Base-by-base conservation (phyloP, 1,284 basidiomycete species). In the Ustilago curta region DNA sequence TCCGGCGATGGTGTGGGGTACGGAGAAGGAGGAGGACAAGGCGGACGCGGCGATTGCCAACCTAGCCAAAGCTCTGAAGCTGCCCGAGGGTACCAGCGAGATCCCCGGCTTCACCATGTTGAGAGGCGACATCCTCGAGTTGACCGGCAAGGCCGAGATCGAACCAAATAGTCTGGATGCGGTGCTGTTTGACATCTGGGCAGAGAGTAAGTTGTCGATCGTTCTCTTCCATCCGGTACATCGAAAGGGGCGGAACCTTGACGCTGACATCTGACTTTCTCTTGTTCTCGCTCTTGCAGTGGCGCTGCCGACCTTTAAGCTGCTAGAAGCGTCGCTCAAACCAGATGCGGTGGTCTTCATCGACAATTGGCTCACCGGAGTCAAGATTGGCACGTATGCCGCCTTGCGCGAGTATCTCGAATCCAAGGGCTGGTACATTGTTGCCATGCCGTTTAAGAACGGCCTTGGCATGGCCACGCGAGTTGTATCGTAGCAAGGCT, bases 171-270 rank as follows among this genome's bases (percentile, higher is more conserved):
- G 62, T n/a, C 50, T 71, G 14, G 63, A 71, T 37, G 69, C 63
- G n/a, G 69, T 66, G 55, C 63, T 71, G 39, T 71, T 71, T 14
- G 69, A 71, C n/a, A 71, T 71, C 29, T 71, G 69, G 69, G 69
- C 69, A 2, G 69, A 71, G 19, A 43, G 68, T 70, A 27, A 65
- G 68, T 70, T 57, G 27, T 1, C 6, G 23, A 39, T 4, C 19
- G n/a, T 16, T 14, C 9, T 14, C 14, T 16, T 16, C 12, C 14
- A 12, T 14, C 35, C 12, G 31, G 8, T 8, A n/a, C n/a, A 32
- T 8, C 8, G 2, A 32, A 32, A 27, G 27, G 14, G 2, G 8
- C 25, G 1, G 16, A 25, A 12, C 11, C 4, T 25, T 21, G 9
- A 51, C 18, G 23, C 67, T 54, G 32, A 61, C 27, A 11, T 18